phyloP scores from a whole-genome alignment of 2,329 filamentous ascomycete genomes.

The Coniochaeta sp. region DNA sequence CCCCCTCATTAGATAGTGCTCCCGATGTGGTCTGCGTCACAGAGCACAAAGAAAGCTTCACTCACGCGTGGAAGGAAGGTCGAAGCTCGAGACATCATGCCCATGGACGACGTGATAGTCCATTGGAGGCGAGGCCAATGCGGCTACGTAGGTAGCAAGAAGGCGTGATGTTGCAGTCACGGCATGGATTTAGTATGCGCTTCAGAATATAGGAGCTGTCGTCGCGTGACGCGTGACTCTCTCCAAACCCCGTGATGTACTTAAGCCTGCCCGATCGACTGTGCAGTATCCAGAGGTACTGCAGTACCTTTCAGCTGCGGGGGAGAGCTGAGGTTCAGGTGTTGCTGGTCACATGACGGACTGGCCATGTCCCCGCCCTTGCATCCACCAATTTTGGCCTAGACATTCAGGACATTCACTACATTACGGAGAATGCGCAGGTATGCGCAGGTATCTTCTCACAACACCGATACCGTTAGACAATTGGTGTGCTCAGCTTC shows the following conservation, averaged over 20 bases:
- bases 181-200: background rate
- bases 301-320: background rate
- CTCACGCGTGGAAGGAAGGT: conserved; percentile 44
- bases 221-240: background rate
- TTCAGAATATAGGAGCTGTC: background rate
- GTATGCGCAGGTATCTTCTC: too few species aligned
- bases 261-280: background rate
- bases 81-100: conserved; percentile 55
- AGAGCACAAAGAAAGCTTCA: background rate
- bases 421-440: too few species aligned
- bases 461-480: too few species aligned
- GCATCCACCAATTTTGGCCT: too few species aligned
- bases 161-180: background rate
- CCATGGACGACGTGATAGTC: conserved; percentile 54
- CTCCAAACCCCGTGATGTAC: background rate
- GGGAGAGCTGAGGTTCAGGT: background rate
- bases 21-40: conserved; percentile 10
- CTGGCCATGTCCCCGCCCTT: background rate
- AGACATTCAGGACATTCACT: background rate
- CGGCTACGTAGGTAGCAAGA: background rate
- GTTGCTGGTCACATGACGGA: background rate
- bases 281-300: too few species aligned
- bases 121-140: conserved; percentile 26
- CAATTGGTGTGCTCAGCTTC: too few species aligned
- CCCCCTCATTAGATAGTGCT: background rate